These are phyloP conservation scores for Tylopilus sp. DNA, from an alignment of 768 basidiomycete genomes.

Conservation along the genomic window DNA sequence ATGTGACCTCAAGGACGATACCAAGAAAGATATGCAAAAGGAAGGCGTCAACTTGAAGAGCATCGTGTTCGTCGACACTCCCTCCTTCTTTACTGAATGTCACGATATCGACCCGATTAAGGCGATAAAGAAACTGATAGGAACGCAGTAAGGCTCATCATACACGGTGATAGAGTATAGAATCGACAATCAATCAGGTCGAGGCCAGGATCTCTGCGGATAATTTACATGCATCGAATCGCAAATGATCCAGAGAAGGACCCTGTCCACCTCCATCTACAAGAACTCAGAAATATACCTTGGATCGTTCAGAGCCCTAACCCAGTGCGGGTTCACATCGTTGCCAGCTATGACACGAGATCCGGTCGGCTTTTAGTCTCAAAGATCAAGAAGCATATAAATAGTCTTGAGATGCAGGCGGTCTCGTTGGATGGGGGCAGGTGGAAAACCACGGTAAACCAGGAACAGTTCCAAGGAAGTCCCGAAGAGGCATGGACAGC, in stretches of 20 bases:
- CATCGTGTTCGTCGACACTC: constrained; percentile 21
- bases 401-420: background rate
- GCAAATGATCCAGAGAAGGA: constrained; percentile 13
- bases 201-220: constrained; percentile 2
- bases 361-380: background rate
- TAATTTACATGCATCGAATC: constrained; percentile 19
- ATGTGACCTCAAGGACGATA: constrained; percentile 13
- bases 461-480: constrained; percentile 6
- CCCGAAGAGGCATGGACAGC: constrained; percentile 11
- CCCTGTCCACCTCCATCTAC: constrained; percentile 3
- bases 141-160: background rate
- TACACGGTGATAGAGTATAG: background rate
- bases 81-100: constrained; percentile 18
- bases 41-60: constrained; percentile 4
- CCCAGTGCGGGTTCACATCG: constrained; percentile 5
- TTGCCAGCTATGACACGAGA: constrained; percentile 10
- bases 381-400: background rate
- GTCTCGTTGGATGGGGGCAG: background rate
- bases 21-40: background rate
- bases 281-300: background rate
- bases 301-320: background rate
- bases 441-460: constrained; percentile 6
- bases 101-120: constrained; percentile 1
- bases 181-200: background rate
- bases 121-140: constrained; percentile 6